Base-by-base conservation (phyloP, 768 basidiomycete species). In the Calocybe indica region DNA sequence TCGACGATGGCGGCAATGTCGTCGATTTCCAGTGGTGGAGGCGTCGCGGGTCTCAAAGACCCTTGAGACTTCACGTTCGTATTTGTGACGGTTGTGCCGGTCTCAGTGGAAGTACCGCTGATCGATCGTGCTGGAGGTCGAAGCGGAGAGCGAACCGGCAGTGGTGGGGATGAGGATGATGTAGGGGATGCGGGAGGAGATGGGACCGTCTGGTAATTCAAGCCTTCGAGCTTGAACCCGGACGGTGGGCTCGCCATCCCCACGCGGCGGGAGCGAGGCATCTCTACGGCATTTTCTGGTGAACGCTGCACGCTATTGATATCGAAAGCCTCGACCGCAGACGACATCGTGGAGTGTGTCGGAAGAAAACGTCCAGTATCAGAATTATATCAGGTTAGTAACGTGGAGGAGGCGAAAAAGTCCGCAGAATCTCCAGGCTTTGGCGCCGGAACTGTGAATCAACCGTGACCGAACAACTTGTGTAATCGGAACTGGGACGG, bases 221-320 rank as follows among this genome's bases (percentile, higher is more conserved):
- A 51, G 44, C 48, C 42, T 34, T 52, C 52, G 42, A 55, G 47
- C 29, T 62, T 62, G 65, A 60, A 67, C 54, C 62, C 55, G 54
- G 57, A 55, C 50, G 65, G 65, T 45, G 63, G 62, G 58, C 57
- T 59, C 51, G 66, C 60, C 47, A 64, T 58, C 48, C 65, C 63
- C 74, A 75, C 69, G 74, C 71, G 74, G 70, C 59, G 58, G 48
- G 69, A 68, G 62, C 67, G 73, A 71, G 73, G 68, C 59, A 36
- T 43, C 34, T 52, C 39, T 29, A 45, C 33, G 36, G n/a, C 6
- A 12, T 37, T 35, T 33, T 46, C 13, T 13, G 48, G 22, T 22
- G 22, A 22, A 22, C 22, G 22, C 22, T 22, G 22, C 22, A 22
- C 22, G 22, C 22, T 22, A 22, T 22, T 31, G 44, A 43, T 46